Evolutionary conservation across 2,329 filamentous ascomycete species (phyloP), one percentile per base, ranked within the genome.

Genomic region (Torrubiella hemipterigena): DNA sequence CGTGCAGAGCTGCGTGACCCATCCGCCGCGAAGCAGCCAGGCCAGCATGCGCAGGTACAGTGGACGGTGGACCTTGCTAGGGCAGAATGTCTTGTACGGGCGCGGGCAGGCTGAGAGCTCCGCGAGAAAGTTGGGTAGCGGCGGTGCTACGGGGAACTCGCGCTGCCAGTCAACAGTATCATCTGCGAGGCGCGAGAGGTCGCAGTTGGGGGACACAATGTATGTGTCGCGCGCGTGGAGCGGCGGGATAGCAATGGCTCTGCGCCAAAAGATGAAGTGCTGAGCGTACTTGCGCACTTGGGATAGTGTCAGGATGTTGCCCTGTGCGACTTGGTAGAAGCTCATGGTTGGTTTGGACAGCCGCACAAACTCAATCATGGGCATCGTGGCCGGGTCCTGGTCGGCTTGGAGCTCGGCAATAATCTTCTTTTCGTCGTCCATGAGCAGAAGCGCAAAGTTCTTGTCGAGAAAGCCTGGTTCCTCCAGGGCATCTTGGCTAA

Each of bases 251-350:
- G 89, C 81, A 37, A 93, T 82, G 28, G 89, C 91, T 35, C 87
- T 80, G 16, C 91, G 78, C 87, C 89, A 96, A 58, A 93, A 93
- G 38, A 96, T 86, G 39, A 98, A 79, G 58, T 96, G 91, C 35
- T 84, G 81, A 8, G 87, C 86, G 39, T 93, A 82, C 43, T 84
- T 79, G 40, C 89, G 80, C 39, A 96, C 80, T 43, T 93, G 83
- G 19, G 74, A 68, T 2, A 91, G 67, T 4, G 81, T 77, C 31
- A 96, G 78, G 14, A 77, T 71, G 31, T 81, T 74, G 41, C 69
- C 73, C 42, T 77, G 71, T 12, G 78, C 74, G 32, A 85, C 73
- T 50, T 87, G 82, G 33, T 74, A 60, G 49, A 81, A 77, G 27
- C 63, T 66, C 40, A 74, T 58, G 9, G 71, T 80, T 8, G 77